phyloP scores from a whole-genome alignment of 208 protist species.

The Trypanosoma congolense region DNA sequence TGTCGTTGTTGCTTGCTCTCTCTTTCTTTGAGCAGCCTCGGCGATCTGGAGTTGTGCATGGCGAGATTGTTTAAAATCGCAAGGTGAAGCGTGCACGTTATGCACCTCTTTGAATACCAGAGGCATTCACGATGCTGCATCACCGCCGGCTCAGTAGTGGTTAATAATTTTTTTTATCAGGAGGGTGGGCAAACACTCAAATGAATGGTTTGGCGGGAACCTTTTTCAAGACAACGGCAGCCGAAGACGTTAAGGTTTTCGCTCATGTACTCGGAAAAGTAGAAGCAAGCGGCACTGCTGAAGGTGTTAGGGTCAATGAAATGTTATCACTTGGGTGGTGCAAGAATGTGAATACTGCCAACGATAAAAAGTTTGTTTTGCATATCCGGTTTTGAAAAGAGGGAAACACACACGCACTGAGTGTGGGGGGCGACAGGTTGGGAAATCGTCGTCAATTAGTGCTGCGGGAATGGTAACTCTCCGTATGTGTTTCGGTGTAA shows the following conservation, averaged over 20 bases:
- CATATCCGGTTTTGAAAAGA: not conserved
- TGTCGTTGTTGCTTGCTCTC: too few relatives aligned
- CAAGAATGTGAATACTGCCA: constrained; percentile 11
- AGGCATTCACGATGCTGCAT: constrained; percentile 51
- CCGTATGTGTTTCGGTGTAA: constrained; percentile 51
- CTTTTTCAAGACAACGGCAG: too few relatives aligned
- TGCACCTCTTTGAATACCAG: constrained; percentile 64
- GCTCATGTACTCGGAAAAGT: too few relatives aligned
- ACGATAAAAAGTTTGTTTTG: constrained; percentile 11
- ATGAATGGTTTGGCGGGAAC: constrained; percentile 16
- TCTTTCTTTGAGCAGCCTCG: not conserved
- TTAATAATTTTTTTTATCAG: constrained; percentile 52
- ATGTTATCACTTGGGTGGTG: constrained; percentile 7
- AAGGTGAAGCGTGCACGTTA: constrained; percentile 39
- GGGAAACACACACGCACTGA: not conserved
- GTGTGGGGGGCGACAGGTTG: too few relatives aligned
- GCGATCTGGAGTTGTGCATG: constrained; percentile 18
- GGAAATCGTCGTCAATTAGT: constrained; percentile 6
- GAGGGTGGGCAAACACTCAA: too few relatives aligned
- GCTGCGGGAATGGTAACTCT: constrained; percentile 16
- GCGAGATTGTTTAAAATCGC: constrained; percentile 46
- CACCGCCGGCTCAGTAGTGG: constrained; percentile 30
- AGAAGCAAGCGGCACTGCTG: not conserved
- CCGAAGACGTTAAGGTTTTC: too few relatives aligned
- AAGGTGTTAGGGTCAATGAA: too few relatives aligned